phyloP scores from a whole-genome alignment of 768 basidiomycete species.

The Suillus occidentalis region DNA sequence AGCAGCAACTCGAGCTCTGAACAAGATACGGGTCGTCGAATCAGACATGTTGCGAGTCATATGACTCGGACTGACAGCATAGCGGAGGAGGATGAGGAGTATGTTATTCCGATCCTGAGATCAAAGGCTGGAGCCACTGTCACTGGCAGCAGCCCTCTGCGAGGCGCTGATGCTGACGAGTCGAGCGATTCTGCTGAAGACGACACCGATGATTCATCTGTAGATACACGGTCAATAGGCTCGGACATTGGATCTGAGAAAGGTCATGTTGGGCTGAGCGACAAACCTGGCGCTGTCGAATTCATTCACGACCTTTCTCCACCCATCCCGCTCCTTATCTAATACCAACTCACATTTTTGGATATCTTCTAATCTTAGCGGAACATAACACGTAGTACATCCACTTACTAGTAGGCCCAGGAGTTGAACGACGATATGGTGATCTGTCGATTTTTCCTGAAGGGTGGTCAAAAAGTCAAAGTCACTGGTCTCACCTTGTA shows the following conservation, averaged over 20 bases:
- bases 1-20: conserved; percentile 7
- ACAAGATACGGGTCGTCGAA: conserved; percentile 16
- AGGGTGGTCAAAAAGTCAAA: background rate
- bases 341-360: background rate
- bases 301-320: background rate
- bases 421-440: background rate
- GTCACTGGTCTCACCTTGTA: background rate
- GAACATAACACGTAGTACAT: background rate
- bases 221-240: conserved; percentile 24
- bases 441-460: background rate
- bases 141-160: background rate
- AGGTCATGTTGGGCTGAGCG: background rate
- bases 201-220: conserved; percentile 22
- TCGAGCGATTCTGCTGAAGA: conserved; percentile 16
- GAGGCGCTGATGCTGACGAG: conserved; percentile 7
- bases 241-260: conserved; percentile 30
- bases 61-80: conserved; percentile 33
- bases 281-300: conserved; percentile 2
- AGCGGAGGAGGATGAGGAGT: conserved; percentile 29
- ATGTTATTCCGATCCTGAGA: conserved; percentile 8
- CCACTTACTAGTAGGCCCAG: background rate
- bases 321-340: conserved; percentile 3
- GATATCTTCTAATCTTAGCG: background rate
- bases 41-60: conserved; percentile 21
- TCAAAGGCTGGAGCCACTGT: background rate